phyloP scores from a whole-genome alignment of 352 stramenopile species.

The Phytophthora brassicae region DNA sequence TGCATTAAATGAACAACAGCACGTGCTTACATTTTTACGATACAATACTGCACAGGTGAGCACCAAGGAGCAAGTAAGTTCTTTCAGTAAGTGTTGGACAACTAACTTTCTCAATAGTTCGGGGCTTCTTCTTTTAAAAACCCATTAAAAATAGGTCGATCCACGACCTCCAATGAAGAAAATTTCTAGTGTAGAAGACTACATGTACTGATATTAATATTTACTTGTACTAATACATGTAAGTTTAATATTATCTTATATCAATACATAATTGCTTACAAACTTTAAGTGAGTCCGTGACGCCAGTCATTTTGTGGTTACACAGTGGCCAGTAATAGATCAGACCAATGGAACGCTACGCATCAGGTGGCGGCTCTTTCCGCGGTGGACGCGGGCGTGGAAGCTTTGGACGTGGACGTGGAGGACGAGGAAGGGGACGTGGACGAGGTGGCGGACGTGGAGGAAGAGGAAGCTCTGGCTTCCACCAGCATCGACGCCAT shows the following conservation, averaged over 20 bases:
- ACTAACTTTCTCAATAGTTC: too few relatives aligned
- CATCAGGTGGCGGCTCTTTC: constrained; percentile 20
- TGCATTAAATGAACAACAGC: too few relatives aligned
- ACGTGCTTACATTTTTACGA: too few relatives aligned
- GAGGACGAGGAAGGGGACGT: constrained; percentile 30
- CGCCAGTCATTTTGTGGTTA: constrained; percentile 20
- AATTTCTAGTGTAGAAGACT: too few relatives aligned
- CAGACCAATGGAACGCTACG: constrained; percentile 26
- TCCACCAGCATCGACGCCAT: constrained; percentile 26
- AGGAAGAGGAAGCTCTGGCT: constrained; percentile 10
- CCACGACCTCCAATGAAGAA: too few relatives aligned
- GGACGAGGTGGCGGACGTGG: constrained; percentile 24
- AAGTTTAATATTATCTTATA: not conserved
- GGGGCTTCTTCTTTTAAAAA: too few relatives aligned
- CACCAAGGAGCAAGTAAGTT: too few relatives aligned
- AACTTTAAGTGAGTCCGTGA: not conserved
- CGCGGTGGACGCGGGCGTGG: constrained; percentile 34
- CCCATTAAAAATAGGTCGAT: too few relatives aligned
- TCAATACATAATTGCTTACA: not conserved
- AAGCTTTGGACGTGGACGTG: constrained; percentile 30
- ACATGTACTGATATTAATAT: too few relatives aligned
- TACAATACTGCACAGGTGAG: too few relatives aligned
- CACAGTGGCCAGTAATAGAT: not conserved
- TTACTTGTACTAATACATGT: too few relatives aligned
- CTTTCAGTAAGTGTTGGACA: too few relatives aligned